Evolutionary conservation across 73 alveolate genomes (phyloP).

Genomic region (Urostyla sp.): DNA sequence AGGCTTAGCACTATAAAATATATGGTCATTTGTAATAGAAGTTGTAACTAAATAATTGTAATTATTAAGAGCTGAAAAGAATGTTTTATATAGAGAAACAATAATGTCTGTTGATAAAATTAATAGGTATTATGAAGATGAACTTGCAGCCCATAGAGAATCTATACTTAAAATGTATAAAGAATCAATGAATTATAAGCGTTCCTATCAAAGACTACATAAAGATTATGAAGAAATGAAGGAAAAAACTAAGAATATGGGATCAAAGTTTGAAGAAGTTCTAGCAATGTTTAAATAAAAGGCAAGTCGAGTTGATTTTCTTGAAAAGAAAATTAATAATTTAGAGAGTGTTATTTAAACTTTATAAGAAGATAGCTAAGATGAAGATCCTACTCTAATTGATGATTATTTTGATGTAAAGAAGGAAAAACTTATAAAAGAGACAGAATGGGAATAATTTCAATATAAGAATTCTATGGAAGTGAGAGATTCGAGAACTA

Average conservation of each 20-base stretch:
- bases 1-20: background rate
- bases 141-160: background rate
- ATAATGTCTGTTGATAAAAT: background rate
- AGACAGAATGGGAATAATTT: background rate
- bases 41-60: constrained; percentile 3
- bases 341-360: constrained; percentile 2
- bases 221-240: background rate
- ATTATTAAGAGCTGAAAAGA: constrained; percentile 9
- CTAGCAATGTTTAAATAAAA: background rate
- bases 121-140: background rate
- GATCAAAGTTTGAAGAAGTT: background rate
- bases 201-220: constrained; percentile 14
- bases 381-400: constrained; percentile 17
- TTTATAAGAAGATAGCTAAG: constrained; percentile 9
- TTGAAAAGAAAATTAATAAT: constrained; percentile 25
- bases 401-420: constrained; percentile 3
- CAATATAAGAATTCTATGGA: constrained; percentile 1
- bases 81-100: constrained; percentile 12
- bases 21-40: constrained; percentile 13
- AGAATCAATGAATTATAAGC: constrained; percentile 7
- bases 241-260: background rate
- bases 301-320: background rate
- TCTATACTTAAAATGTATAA: constrained; percentile 1
- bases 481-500: background rate
- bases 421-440: background rate